Evolutionary conservation across 1,139 yeast genomes (phyloP), one percentile per base, ranked within the genome.

Genomic region (Candida dubliniensis): DNA sequence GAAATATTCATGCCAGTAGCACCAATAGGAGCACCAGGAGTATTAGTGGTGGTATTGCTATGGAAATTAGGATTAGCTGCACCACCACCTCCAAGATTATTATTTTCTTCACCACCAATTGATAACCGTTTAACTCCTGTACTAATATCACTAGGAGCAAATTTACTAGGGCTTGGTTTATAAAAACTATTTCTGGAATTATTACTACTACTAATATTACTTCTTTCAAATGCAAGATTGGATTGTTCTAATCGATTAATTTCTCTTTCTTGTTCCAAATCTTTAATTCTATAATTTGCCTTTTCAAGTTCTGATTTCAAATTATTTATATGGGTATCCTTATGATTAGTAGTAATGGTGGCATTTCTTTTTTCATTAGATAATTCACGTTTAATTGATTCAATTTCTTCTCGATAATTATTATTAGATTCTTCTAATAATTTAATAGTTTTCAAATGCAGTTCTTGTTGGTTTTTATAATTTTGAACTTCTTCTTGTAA

Each of bases 111-210:
- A 4, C 66, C 67, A 34, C 71, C 79, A 29, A 76, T 71, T 1
- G 79, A 73, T 27, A 76, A 61, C 37, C 80, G 54, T 42, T 71
- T 67, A 12, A 76, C 81, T 14, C 77, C 58, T 0, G 74, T 61
- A 43, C 74, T 73, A 37, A 76, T 64, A 46, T 75, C 80, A 5
- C 68, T 68, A 11, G 44, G 24, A 2, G 30, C 30, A 23, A 34
- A 40, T 29, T 34, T 34, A 12, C 31, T 24, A 23, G 35, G 18
- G 10, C 31, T 26, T 25, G 41, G 41, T 32, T 38, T 38, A 36
- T 38, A 38, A 12, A 38, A 38, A 26, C 41, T 38, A 25, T 15
- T 31, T 31, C 36, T 31, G 13, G 41, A 38, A 10, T 37, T 33
- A 10, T 37, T 33, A 31, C 40, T 31, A 18, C 40, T 37, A 15